phyloP scores from a whole-genome alignment of 495 filamentous ascomycete species.

The Mycothermus thermophilus region DNA sequence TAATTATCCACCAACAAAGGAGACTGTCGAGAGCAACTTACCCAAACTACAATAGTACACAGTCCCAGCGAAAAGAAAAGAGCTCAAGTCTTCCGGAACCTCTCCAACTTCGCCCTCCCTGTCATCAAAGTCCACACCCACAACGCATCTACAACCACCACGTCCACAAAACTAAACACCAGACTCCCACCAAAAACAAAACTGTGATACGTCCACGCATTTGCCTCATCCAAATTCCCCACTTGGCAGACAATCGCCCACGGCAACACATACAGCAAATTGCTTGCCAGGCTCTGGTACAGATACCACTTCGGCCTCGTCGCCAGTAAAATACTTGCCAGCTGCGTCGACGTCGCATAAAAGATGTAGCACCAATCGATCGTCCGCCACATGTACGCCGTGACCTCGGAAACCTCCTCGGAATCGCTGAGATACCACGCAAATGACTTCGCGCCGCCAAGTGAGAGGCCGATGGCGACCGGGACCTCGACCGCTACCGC shows the following conservation, averaged over 20 bases:
- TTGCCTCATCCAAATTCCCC: conserved; percentile 29
- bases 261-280: conserved; percentile 53
- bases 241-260: conserved; percentile 53
- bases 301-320: conserved; percentile 56
- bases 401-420: conserved; percentile 42
- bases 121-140: conserved; percentile 45
- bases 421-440: conserved; percentile 45
- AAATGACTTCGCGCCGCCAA: conserved; percentile 44
- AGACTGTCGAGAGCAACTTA: no score
- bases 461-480: conserved; percentile 46
- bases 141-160: conserved; percentile 32
- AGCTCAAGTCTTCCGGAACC: conserved; percentile 5
- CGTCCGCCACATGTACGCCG: conserved; percentile 55
- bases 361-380: conserved; percentile 69
- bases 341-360: conserved; percentile 51
- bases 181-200: conserved; percentile 57
- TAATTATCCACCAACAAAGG: no score
- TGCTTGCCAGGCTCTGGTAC: conserved; percentile 48
- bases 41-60: no score
- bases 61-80: no score
- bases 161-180: conserved; percentile 50
- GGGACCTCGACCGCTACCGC: conserved; percentile 47
- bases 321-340: conserved; percentile 50
- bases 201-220: conserved; percentile 55
- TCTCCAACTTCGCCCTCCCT: conserved; percentile 26